Percentiles rank a stretch among this genome's conserved stretches.
phyloP scores from a whole-genome alignment of 2,329 filamentous ascomycete species.

The Aspergillus costaricaensis region DNA sequence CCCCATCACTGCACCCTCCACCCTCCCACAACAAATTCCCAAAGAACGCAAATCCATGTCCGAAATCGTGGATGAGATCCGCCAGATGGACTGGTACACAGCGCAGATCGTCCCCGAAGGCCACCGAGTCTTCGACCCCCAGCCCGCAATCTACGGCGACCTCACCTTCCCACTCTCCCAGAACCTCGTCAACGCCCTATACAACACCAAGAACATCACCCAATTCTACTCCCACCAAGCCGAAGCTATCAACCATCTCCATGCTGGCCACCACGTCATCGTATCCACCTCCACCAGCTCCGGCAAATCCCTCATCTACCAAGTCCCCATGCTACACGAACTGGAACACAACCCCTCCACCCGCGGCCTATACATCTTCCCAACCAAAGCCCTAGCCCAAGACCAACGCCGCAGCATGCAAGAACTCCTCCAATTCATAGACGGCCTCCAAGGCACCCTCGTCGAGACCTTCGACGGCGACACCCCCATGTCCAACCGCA shows the following conservation, averaged over 20 bases:
- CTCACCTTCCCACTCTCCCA: slow-evolving; percentile 86
- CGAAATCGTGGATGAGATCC: slow-evolving; percentile 83
- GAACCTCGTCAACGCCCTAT: slow-evolving; percentile 89
- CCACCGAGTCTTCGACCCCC: slow-evolving; percentile 85
- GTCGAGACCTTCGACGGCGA: slow-evolving; percentile 97
- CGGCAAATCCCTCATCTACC: slow-evolving; percentile 97
- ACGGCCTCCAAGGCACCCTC: slow-evolving; percentile 70
- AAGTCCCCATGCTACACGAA: slow-evolving; percentile 85
- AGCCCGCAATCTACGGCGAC: slow-evolving; percentile 78
- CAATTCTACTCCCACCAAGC: slow-evolving; percentile 89
- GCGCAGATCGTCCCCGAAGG: slow-evolving; percentile 92
- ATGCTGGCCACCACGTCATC: slow-evolving; percentile 82
- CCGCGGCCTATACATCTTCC: slow-evolving; percentile 96
- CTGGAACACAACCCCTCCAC: slow-evolving; percentile 75
- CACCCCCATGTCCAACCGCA: slow-evolving; percentile 78
- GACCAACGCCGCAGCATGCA: slow-evolving; percentile 88
- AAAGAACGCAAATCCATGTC: slow-evolving; percentile 76
- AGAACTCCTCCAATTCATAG: slow-evolving; percentile 79
- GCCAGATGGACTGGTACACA: slow-evolving; percentile 81
- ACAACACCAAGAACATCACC: slow-evolving; percentile 85
- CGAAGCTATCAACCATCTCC: slow-evolving; percentile 85
- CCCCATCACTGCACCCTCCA: slow-evolving; percentile 38
- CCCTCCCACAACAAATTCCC: slow-evolving; percentile 72
- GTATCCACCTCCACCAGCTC: slow-evolving; percentile 94
- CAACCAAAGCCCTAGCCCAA: slow-evolving; percentile 93